These are phyloP conservation scores for Parathielavia hyrcaniae DNA, from an alignment of 495 filamentous ascomycete genomes.

Conservation along the genomic window DNA sequence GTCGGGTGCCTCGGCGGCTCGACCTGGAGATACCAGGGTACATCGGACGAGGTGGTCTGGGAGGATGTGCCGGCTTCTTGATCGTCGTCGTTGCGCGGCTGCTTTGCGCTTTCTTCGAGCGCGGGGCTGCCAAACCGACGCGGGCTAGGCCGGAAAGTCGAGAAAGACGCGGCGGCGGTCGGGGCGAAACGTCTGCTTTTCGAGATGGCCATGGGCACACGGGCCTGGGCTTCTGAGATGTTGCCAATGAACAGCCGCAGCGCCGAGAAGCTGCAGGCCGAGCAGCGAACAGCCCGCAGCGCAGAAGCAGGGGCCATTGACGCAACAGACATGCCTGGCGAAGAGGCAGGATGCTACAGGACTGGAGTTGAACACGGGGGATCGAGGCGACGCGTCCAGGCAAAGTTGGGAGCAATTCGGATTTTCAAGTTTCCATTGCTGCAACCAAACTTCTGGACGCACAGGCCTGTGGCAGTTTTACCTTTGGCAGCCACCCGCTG, in stretches of 20 bases:
- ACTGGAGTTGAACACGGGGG: background rate
- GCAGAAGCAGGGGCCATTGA: conserved; percentile 20
- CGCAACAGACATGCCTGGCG: background rate
- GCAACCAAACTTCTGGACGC: too few species aligned
- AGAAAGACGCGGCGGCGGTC: conserved; percentile 15
- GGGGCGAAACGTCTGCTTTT: conserved; percentile 5
- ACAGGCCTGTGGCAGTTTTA: too few species aligned
- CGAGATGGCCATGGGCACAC: conserved; percentile 3
- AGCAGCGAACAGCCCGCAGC: conserved; percentile 26
- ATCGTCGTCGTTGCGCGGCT: background rate
- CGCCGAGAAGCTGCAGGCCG: conserved; percentile 26
- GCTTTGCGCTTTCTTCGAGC: conserved; percentile 18
- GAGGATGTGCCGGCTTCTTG: background rate
- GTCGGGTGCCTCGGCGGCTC: conserved; percentile 47
- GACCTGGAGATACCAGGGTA: conserved; percentile 85
- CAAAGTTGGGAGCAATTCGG: too few species aligned
- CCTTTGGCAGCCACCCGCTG: background rate
- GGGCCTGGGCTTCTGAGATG: conserved; percentile 5
- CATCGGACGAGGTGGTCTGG: conserved; percentile 15
- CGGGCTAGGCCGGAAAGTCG: conserved; percentile 23
- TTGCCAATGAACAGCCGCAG: conserved; percentile 25
- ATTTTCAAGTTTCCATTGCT: too few species aligned
- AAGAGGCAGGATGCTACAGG: background rate
- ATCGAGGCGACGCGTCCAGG: background rate
- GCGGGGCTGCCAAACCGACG: conserved; percentile 17